Conservation (phyloP, 179 eudicot species). For the Vitellaria paradoxa region DNA sequence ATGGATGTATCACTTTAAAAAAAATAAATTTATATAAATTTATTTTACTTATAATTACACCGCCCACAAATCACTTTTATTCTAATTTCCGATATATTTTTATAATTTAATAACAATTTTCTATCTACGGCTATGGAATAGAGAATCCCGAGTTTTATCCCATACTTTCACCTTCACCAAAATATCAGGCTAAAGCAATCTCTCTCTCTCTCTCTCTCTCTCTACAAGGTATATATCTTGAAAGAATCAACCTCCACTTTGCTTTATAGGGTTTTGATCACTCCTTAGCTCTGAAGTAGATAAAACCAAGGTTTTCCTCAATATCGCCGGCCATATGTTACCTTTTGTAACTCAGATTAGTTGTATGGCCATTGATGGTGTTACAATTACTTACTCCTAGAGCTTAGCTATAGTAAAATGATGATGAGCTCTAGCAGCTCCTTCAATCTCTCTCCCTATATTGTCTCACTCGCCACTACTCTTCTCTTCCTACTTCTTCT, state of each 20-base stretch:
- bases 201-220: background rate
- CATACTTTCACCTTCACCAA: conserved; percentile 1
- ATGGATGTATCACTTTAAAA: too few relatives aligned
- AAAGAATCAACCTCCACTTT: background rate
- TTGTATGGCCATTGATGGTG: conserved; percentile 9
- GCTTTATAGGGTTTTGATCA: background rate
- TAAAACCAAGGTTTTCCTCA: background rate
- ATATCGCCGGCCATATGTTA: too few relatives aligned
- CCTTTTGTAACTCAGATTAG: background rate
- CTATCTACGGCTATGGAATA: too few relatives aligned
- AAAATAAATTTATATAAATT: too few relatives aligned
- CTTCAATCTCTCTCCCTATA: background rate
- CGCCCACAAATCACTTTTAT: too few relatives aligned
- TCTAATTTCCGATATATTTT: too few relatives aligned
- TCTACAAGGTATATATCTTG: background rate
- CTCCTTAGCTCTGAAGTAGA: background rate
- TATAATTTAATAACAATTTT: too few relatives aligned
- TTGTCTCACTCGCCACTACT: background rate
- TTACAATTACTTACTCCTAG: background rate
- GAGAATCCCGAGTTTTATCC: too few relatives aligned
- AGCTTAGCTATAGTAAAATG: too few relatives aligned
- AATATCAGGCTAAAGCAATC: conserved; percentile 1
- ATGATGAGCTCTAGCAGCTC: background rate
- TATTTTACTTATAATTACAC: too few relatives aligned
- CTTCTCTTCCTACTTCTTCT: conserved; percentile 10